phyloP scores from a whole-genome alignment of 495 filamentous ascomycete species.

The Emericellopsis terricola region DNA sequence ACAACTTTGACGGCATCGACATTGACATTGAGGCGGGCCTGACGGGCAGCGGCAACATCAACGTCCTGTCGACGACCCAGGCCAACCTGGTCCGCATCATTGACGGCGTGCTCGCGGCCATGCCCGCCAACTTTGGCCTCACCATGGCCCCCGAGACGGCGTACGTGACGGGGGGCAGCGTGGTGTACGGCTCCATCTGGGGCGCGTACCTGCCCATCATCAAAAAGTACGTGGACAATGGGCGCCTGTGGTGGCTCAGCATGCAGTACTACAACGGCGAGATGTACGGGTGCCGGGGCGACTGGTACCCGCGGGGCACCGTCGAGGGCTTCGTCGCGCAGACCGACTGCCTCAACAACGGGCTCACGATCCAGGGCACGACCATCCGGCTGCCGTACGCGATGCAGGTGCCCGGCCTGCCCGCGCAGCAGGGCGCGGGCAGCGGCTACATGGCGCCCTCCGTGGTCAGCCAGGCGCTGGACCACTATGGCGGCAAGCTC shows the following conservation, averaged over 20 bases:
- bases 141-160: conserved; percentile 11
- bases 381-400: conserved; percentile 8
- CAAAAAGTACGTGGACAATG: conserved; percentile 10
- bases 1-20: conserved; percentile 11
- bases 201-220: conserved; percentile 10
- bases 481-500: conserved; percentile 7
- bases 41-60: conserved; percentile 7
- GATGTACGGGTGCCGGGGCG: conserved; percentile 8
- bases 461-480: conserved; percentile 7
- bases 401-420: conserved; percentile 10
- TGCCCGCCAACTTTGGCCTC: conserved; percentile 10
- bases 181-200: conserved; percentile 9
- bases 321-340: conserved; percentile 10
- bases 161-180: conserved; percentile 8
- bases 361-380: conserved; percentile 6
- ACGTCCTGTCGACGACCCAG: conserved; percentile 7
- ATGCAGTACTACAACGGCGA: conserved; percentile 12
- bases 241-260: conserved; percentile 10
- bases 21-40: conserved; percentile 13
- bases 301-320: conserved; percentile 8
- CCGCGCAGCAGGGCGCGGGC: conserved; percentile 7
- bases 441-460: conserved; percentile 7
- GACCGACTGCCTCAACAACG: conserved; percentile 9
- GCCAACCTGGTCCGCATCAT: conserved; percentile 10
- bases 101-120: conserved; percentile 8